Evolutionary conservation across 1,284 basidiomycete species (phyloP), one percentile per base, ranked within the genome.

Genomic region (Singerocomus inundabilis): DNA sequence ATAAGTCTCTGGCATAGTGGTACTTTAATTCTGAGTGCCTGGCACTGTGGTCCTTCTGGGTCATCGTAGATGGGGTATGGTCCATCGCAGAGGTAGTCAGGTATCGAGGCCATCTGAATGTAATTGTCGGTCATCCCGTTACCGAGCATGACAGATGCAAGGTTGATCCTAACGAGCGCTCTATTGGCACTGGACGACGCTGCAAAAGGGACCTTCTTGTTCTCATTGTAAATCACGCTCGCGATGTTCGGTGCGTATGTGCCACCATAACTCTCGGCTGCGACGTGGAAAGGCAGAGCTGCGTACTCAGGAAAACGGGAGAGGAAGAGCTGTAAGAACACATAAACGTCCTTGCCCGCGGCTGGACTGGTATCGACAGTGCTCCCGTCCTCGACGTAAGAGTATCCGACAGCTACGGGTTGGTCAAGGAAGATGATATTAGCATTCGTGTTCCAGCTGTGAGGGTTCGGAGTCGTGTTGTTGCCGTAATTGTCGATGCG

Each of bases 281-380:
- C 84, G 48, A 89, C 66, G 61, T 89, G 87, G 73, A 90, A 86
- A 1, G 81, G 78, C 11, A 74, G 71, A 40, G 73, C 73, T 5
- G 85, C 76, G 65, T 92, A 92, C 60, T 91, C 62, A 2, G 81
- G 78, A 74, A 79, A 85, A 48, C 85, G 75, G 54, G 77, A 72
- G 53, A 94, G 74, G 80, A 97, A 97, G 37, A 97, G 80, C 62
- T 93, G 77, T 44, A 96, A 76, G 81, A 97, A 96, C 2, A 89
- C 90, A 60, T 92, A 92, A 21, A 96, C 91, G 58, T 97, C 93
- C 64, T 82, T 76, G 18, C 86, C 91, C 4, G 87, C 87, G 36
- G 81, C 80, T 13, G 85, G 84, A 52, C 82, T 85, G 30, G 75
- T 87, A 63, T 82, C 79, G 52, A 97, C 88, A 4, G 75, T 77